A percentile compares a stretch with the other conserved stretches of the same genome.
Conservation (phyloP, 164 flowering plant genomes). For the Paratinospora sagittata region DNA sequence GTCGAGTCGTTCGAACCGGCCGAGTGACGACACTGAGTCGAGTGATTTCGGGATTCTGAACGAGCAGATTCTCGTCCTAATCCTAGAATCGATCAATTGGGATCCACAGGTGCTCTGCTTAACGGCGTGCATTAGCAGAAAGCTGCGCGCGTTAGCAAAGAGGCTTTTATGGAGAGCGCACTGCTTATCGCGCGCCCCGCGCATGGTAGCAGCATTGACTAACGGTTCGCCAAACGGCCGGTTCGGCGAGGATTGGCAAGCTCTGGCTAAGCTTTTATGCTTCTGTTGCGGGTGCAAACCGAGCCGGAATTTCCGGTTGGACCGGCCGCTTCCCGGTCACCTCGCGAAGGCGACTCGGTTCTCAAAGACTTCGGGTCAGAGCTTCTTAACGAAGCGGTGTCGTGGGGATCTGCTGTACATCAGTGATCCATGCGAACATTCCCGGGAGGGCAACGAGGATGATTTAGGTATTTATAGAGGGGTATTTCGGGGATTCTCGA, state of each 20-base stretch:
- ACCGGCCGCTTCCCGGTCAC: constrained; percentile 48
- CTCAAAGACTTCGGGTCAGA: constrained; percentile 87
- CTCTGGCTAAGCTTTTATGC: constrained; percentile 72
- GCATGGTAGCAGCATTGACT: constrained; percentile 38
- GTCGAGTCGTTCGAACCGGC: constrained; percentile 16
- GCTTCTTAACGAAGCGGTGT: constrained; percentile 53
- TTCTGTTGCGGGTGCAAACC: constrained; percentile 69
- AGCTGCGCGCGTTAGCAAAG: constrained; percentile 60
- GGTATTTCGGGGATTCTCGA: constrained; percentile 54
- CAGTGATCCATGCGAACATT: constrained; percentile 88
- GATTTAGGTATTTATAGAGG: constrained; percentile 78
- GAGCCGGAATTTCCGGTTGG: constrained; percentile 39
- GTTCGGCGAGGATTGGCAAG: constrained; percentile 60
- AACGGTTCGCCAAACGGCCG: constrained; percentile 32
- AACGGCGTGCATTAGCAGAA: constrained; percentile 55
- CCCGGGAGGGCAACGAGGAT: constrained; percentile 33
- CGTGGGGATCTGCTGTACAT: constrained; percentile 61
- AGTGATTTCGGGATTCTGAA: constrained; percentile 44
- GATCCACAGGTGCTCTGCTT: constrained; percentile 49
- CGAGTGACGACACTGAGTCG: constrained; percentile 21
- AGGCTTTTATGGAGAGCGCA: constrained; percentile 71
- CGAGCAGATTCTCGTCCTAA: constrained; percentile 53
- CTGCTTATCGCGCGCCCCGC: constrained; percentile 61
- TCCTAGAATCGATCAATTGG: constrained; percentile 62
- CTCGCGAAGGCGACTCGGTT: constrained; percentile 50